Conservation (phyloP, 2,329 filamentous ascomycete species). For the Sarocladiaceae sp. region DNA sequence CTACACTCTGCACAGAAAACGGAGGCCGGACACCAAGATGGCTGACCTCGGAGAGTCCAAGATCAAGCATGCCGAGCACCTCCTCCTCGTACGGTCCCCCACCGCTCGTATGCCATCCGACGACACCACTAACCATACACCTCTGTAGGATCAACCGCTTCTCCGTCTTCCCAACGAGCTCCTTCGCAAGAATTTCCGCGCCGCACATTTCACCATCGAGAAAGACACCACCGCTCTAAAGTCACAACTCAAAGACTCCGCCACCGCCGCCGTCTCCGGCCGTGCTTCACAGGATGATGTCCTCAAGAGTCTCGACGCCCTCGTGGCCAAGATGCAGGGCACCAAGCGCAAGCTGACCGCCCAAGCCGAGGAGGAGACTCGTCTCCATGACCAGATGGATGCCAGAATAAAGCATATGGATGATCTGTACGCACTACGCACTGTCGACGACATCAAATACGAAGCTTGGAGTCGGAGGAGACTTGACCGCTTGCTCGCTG, state of each 20-base stretch:
- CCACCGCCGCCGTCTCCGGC: slow-evolving; percentile 60
- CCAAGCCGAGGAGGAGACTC: slow-evolving; percentile 72
- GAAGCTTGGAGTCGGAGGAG: slow-evolving; percentile 80
- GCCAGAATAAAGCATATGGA: slow-evolving; percentile 76
- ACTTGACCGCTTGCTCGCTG: slow-evolving; percentile 80
- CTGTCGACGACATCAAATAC: slow-evolving; percentile 86
- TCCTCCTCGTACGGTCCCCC: slow-evolving; percentile 56
- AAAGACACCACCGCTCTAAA: slow-evolving; percentile 60
- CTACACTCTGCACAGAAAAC: neutral
- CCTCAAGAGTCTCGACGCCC: slow-evolving; percentile 74
- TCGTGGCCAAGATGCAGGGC: slow-evolving; percentile 77
- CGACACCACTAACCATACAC: slow-evolving; percentile 5
- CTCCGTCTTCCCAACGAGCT: slow-evolving; percentile 90
- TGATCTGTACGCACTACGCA: slow-evolving; percentile 72
- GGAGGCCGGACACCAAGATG: slow-evolving; percentile 33
- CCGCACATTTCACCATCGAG: slow-evolving; percentile 70
- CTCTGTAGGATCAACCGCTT: slow-evolving; percentile 77
- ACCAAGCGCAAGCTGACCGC: slow-evolving; percentile 80
- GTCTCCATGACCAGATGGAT: slow-evolving; percentile 67
- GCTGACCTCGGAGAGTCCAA: slow-evolving; percentile 56
- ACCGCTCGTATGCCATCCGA: slow-evolving; percentile 2
- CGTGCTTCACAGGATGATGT: slow-evolving; percentile 60
- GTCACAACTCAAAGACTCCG: slow-evolving; percentile 54
- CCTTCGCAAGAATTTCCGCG: slow-evolving; percentile 88
- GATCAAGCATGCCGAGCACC: slow-evolving; percentile 68